Base-by-base conservation (phyloP, 345 rosid genomes). In the Aquilaria sinensis region DNA sequence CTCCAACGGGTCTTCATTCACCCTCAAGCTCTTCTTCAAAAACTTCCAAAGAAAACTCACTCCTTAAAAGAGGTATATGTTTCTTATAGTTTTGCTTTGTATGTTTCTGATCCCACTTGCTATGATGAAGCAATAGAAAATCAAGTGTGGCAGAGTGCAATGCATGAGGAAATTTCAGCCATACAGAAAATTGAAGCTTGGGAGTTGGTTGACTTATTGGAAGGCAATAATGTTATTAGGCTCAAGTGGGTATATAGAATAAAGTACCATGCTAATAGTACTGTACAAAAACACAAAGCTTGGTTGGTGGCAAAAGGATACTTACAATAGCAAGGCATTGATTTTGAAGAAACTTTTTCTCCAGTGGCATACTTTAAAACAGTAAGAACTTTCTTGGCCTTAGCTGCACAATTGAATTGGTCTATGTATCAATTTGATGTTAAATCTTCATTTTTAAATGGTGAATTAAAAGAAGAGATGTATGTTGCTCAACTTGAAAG, bases 191-290 rank as follows among this genome's bases (percentile, higher is more conserved):
- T 55, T 56, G 23, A 48, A 9, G 55, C 62, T 0, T 65, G 61
- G 32, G 33, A 65, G 10, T 5, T 56, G 31, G 12, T 56, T 5
- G 31, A 46, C 29, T 14, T n/a, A 2, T 23, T n/a, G 2, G 8
- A 31, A 7, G 33, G 52, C 2, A 64, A 55, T 12, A 47, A 64
- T 11, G 41, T 29, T 10, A 34, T 64, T 34, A 47, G 52, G 3
- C 1, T 56, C 23, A 66, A 66, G 13, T 66, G 54, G 57, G 33
- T 66, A 0, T 56, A 14, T 3, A 49, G 31, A 13, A 57, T 16
- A 57, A 58, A 66, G n/a, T 47, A 6, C 0, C 1, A 6, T 29
- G 29, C 15, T 4, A 14, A 65, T 65, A 53, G 54, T 9, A 45
- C 10, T 7, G 3, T 45, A 12, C 31, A 54, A 15, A 57, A 37